Evolutionary conservation across 2,329 filamentous ascomycete species (phyloP), one percentile per base, ranked within the genome.

Genomic region (Anisogramma anomala): DNA sequence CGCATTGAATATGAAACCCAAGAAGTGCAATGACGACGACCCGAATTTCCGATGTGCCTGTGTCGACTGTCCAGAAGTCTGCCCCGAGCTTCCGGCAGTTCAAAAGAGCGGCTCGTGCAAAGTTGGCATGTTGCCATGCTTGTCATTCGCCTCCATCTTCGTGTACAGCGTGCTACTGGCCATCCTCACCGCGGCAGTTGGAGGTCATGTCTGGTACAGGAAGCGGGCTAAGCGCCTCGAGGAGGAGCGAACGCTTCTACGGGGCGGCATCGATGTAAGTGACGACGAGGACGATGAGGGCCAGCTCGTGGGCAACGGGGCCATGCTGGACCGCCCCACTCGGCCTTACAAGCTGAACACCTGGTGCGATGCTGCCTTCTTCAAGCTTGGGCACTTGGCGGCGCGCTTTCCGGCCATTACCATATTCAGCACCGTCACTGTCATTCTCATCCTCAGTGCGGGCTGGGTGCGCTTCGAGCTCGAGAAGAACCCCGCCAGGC

Each of bases 141-240:
- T 98, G 28, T 95, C 89, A 0, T 96, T 98, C 58, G 81, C 83
- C 0, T 86, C 94, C 33, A 84, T 98, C 52, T 69, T 96, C 41
- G 72, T 85, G 30, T 98, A 98, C 59, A 77, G 81, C 3, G 62
- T 86, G 31, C 73, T 91, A 42, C 60, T 96, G 6, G 67, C 82
- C 22, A 66, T 82, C 1, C 65, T 89, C 11, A 65, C 80, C 9
- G 66, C 75, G 3, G 78, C 74, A 6, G 65, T 88, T 13, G 74
- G 79, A 31, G 86, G 82, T 3, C 84, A 88, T 54, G 70, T 85
- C 30, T 80, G 79, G 2, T 93, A 83, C 64, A 77, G 72, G 43
- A 81, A 77, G 51, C 84, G 86, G 55, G 72, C 78, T 13, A 72
- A 77, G 57, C 77, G 79, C 47, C 84, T 84, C 51, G 84, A 79